Evolutionary conservation across 2,329 filamentous ascomycete genomes (phyloP), one percentile per base, ranked within the genome.

Genomic region (Zarea fungicola): DNA sequence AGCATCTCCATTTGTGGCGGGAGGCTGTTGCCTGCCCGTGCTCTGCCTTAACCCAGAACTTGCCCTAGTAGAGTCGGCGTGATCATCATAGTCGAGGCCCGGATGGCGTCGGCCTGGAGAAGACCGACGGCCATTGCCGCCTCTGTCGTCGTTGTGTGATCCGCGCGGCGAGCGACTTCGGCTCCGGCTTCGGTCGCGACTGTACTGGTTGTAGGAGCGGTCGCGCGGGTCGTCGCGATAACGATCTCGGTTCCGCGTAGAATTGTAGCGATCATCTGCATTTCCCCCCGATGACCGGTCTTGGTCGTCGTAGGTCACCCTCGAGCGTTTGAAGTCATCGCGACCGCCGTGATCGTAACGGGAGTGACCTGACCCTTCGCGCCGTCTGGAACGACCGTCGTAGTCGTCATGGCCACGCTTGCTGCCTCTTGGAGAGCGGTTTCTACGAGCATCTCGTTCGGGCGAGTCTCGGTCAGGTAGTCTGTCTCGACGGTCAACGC

Each of bases 401-500:
- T 75, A 64, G 52, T 85, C 81, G 59, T 85, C 81, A 59, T 77
- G 78, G 43, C 75, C 66, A 56, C 87, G 79, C 68, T 91, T 91
- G 59, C 78, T 78, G 51, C 80, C 83, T 58, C 76, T 77, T 51
- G 84, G 83, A 40, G 84, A 85, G 59, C 76, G 71, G 63, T 72
- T 77, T 57, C 72, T 72, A 60, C 74, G 72, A 48, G 65, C 63
- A 69, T 70, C 62, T 37, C 78, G 77, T 58, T 80, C 80, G 55
- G 80, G 81, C 63, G 79, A 78, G 59, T 71, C 64, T 76, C 75
- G 79, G 67, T 70, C 75, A 71, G 78, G 81, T 72, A 71, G 78
- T 91, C 89, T 95, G 87, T 86, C 80, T 78, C 77, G 83, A 81
- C 85, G 87, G 89, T 95, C 87, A 95, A 95, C 84, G 81, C 79